phyloP scores from a whole-genome alignment of 305 asterid species.

The Fraxinus paxiana region DNA sequence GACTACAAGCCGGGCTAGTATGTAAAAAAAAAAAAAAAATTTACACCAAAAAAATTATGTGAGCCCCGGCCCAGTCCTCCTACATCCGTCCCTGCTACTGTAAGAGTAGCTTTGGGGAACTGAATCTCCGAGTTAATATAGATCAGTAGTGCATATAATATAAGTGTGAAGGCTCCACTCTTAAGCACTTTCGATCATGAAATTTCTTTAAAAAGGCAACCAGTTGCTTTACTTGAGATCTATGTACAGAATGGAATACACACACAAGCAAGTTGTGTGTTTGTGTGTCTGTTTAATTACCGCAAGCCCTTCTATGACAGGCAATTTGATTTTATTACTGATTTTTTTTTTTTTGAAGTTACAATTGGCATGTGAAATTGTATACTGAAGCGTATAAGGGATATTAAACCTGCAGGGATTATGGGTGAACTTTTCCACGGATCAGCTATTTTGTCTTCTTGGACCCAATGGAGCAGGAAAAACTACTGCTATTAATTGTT shows the following conservation, averaged over 20 bases:
- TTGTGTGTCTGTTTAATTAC: background rate
- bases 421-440: slow-evolving; percentile 81
- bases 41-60: too few relatives aligned
- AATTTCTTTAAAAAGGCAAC: background rate
- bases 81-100: background rate
- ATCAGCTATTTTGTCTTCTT: slow-evolving; percentile 84
- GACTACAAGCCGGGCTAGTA: too few relatives aligned
- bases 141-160: slow-evolving; percentile 3
- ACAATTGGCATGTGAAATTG: background rate
- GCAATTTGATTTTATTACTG: background rate
- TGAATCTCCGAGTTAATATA: background rate
- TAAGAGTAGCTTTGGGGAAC: slow-evolving; percentile 6
- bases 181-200: background rate
- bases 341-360: background rate
- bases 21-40: too few relatives aligned
- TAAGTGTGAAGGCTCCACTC: slow-evolving; percentile 2
- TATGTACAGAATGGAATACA: background rate
- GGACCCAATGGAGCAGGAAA: slow-evolving; percentile 99
- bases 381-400: slow-evolving; percentile 9
- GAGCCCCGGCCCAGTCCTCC: too few relatives aligned
- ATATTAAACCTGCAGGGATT: slow-evolving; percentile 54
- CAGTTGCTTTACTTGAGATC: background rate
- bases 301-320: background rate
- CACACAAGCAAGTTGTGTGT: background rate
- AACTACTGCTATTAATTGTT: slow-evolving; percentile 80